Base-by-base conservation (phyloP, 1,284 basidiomycete species). In the Quambalaria eucalypti region DNA sequence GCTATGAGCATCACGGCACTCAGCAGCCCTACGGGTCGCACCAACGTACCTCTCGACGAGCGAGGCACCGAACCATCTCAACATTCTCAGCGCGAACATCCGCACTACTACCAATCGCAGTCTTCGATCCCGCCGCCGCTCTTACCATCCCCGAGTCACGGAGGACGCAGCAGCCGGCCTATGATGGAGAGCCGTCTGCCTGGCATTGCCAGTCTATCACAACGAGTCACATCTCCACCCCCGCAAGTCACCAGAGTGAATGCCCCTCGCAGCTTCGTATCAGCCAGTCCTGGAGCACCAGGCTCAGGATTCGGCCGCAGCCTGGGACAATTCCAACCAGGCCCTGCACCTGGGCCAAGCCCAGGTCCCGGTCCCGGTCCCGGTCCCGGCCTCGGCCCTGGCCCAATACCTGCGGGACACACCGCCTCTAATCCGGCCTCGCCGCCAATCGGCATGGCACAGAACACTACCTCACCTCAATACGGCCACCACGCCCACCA, bases 1-100 rank as follows among this genome's bases (percentile, higher is more conserved):
- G n/a, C n/a, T n/a, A 46, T 46, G 42, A 46, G 42, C 42, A 46
- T 46, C 42, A 46, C 42, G 14, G 25, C 7, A 12, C n/a, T 46
- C 42, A 46, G 42, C 42, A 23, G 21, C 6, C 42, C 42, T 4
- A 46, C 21, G 4, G 25, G 42, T 46, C 21, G 42, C 19, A n/a
- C n/a, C n/a, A n/a, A n/a, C n/a, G n/a, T n/a, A n/a, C n/a, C n/a
- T n/a, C n/a, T n/a, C n/a, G n/a, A n/a, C n/a, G n/a, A n/a, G n/a
- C 9, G 31, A 33, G 31, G 31, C 31, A 16, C 9, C 31, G 31
- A 16, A 8, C 16, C 42, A 46, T 9, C 21, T 14, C n/a, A 39
- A 39, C 16, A 21, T 39, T 39, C 21, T 12, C 12, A 12, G 42
- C 42, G 25, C 16, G 19, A 46, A 26, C 42, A 26, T 19, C 14